Base-by-base conservation (phyloP, 306 rosid genomes). In the Urtica urens region DNA sequence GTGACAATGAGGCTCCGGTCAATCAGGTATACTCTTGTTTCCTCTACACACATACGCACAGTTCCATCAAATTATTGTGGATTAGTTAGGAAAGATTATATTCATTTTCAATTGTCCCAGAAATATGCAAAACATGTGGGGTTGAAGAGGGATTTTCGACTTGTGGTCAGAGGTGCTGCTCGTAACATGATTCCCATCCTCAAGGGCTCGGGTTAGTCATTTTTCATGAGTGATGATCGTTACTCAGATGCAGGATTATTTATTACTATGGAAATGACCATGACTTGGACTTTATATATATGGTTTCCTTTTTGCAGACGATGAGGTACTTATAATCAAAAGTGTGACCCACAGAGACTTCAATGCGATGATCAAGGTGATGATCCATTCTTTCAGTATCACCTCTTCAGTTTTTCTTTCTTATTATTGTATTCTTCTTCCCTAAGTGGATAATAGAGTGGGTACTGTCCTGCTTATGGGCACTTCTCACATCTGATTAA, bases 1-100 rank as follows among this genome's bases (percentile, higher is more conserved):
- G 97, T 47, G 97, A 88, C 61, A 88, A 88, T 37, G 97, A 88
- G 73, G 97, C 97, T 63, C 97, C 97, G 42, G 95, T 88, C 68
- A 88, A 74, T 70, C 78, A 81, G 81, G 97, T 88, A 38, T 4
- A n/a, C n/a, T n/a, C n/a, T n/a, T n/a, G n/a, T n/a, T n/a, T n/a
- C n/a, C n/a, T n/a, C n/a, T n/a, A n/a, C n/a, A n/a, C n/a, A n/a
- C n/a, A n/a, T n/a, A n/a, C n/a, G n/a, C n/a, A n/a, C n/a, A n/a
- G n/a, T n/a, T n/a, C n/a, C n/a, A n/a, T n/a, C n/a, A n/a, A n/a
- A n/a, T n/a, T n/a, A n/a, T n/a, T n/a, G n/a, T n/a, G n/a, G n/a
- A n/a, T n/a, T n/a, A n/a, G n/a, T n/a, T n/a, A n/a, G n/a, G n/a
- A n/a, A n/a, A n/a, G n/a, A n/a, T 29, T 14, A 51, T 30, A 3